Evolutionary conservation across 805 yeast species (phyloP).

Genomic region (Lachancea lanzarotensis): DNA sequence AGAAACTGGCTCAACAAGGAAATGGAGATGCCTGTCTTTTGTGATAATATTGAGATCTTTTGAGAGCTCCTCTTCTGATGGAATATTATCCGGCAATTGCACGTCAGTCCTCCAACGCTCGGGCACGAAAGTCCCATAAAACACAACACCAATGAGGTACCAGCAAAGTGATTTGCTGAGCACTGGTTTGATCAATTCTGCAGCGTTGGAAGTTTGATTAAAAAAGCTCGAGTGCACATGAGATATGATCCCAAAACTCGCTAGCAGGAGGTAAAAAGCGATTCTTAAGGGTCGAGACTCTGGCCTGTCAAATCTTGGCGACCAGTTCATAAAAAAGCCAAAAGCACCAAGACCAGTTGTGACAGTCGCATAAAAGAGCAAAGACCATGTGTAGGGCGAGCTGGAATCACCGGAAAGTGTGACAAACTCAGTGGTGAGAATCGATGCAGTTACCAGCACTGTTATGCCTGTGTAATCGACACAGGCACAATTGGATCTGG

Average conservation of each 20-base stretch:
- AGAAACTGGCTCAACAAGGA: slow-evolving; percentile 36
- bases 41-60: slow-evolving; percentile 28
- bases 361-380: slow-evolving; percentile 44
- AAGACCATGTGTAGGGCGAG: slow-evolving; percentile 18
- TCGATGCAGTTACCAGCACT: slow-evolving; percentile 79
- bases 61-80: slow-evolving; percentile 31
- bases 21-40: slow-evolving; percentile 32
- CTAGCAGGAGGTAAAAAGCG: slow-evolving; percentile 69
- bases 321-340: slow-evolving; percentile 83
- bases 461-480: slow-evolving; percentile 95
- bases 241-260: slow-evolving; percentile 67
- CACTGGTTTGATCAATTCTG: slow-evolving; percentile 59
- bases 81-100: slow-evolving; percentile 40
- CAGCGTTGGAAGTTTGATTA: slow-evolving; percentile 50
- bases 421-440: slow-evolving; percentile 78
- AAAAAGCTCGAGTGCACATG: slow-evolving; percentile 45
- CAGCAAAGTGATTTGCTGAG: slow-evolving; percentile 57
- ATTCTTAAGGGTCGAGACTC: slow-evolving; percentile 77
- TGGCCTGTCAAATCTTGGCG: slow-evolving; percentile 84
- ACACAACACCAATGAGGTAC: slow-evolving; percentile 76
- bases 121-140: slow-evolving; percentile 83
- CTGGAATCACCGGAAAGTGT: slow-evolving; percentile 47
- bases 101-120: slow-evolving; percentile 81
- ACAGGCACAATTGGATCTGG: slow-evolving; percentile 78
- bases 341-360: slow-evolving; percentile 61